These are phyloP conservation scores for Larix sibirica DNA, from an alignment of 83 land plant species.

Conservation along the genomic window DNA sequence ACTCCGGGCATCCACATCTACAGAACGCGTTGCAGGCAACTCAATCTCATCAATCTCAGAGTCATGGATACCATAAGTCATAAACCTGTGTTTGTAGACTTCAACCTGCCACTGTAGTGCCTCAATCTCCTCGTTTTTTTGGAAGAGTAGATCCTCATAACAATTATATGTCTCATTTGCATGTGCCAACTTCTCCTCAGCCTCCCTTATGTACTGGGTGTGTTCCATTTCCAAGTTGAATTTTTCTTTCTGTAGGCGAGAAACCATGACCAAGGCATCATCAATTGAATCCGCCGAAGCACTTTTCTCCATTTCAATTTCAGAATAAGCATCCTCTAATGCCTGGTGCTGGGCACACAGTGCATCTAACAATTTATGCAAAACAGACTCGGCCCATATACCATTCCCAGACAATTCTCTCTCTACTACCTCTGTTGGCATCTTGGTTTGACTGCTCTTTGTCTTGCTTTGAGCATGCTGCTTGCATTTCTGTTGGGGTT, in stretches of 20 bases:
- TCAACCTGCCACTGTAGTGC: neutral
- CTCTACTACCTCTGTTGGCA: too few relatives aligned
- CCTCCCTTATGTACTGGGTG: neutral
- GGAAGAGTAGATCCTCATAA: neutral
- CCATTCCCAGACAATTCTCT: neutral
- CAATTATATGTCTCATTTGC: neutral
- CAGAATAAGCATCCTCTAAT: neutral
- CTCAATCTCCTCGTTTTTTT: neutral
- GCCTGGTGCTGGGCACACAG: slow-evolving; percentile 11
- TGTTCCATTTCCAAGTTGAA: neutral
- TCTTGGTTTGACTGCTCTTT: too few relatives aligned
- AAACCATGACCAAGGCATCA: slow-evolving; percentile 16
- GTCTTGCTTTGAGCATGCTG: too few relatives aligned
- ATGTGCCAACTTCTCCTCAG: neutral
- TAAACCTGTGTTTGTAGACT: neutral
- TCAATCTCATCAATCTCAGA: too few relatives aligned
- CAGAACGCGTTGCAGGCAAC: too few relatives aligned
- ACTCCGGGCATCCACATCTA: too few relatives aligned
- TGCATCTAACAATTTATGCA: neutral
- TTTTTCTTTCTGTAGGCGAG: slow-evolving; percentile 10
- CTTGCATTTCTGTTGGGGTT: too few relatives aligned
- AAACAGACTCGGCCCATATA: neutral
- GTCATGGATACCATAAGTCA: too few relatives aligned
- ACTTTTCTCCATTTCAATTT: neutral
- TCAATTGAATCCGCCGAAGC: neutral